Conservation (phyloP, 75 land plant species). For the Chamaecyparis obtusa region DNA sequence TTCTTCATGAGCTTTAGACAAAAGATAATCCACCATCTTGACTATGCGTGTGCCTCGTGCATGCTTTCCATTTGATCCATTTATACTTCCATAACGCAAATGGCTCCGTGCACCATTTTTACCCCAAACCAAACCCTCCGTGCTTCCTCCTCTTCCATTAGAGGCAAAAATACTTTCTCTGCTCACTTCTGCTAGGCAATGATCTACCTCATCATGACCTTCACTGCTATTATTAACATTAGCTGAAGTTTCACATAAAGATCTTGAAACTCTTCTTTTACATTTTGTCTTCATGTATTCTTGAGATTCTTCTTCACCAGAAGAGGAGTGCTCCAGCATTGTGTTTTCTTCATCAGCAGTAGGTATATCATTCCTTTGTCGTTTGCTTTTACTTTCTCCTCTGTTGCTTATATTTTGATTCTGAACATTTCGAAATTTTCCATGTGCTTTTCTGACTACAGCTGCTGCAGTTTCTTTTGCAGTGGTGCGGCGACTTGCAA, state of each 20-base stretch:
- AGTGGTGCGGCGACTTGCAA: constrained; percentile 60
- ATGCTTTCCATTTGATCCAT: constrained; percentile 46
- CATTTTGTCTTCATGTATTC: constrained; percentile 32
- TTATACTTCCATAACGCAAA: constrained; percentile 56
- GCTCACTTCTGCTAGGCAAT: constrained; percentile 17
- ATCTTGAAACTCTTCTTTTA: constrained; percentile 30
- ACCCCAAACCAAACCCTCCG: constrained; percentile 72
- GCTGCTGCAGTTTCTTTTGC: constrained; percentile 59
- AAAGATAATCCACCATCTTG: constrained; percentile 56
- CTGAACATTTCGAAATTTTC: constrained; percentile 32
- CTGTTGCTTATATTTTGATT: constrained; percentile 23
- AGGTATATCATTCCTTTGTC: constrained; percentile 24
- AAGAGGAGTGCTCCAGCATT: constrained; percentile 43
- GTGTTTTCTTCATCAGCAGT: constrained; percentile 54
- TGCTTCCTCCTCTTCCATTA: constrained; percentile 29
- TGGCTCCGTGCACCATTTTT: constrained; percentile 71
- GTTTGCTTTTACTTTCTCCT: constrained; percentile 34
- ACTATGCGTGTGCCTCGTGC: constrained; percentile 42
- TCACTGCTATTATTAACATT: constrained; percentile 29
- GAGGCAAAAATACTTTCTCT: constrained; percentile 33
- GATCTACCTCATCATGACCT: constrained; percentile 30
- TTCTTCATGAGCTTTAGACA: constrained; percentile 34
- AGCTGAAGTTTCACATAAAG: constrained; percentile 16
- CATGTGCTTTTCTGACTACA: constrained; percentile 46
- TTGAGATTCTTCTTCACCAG: constrained; percentile 44